Evolutionary conservation across 495 filamentous ascomycete genomes (phyloP), one percentile per base, ranked within the genome.

Genomic region (Tirmania nivea): DNA sequence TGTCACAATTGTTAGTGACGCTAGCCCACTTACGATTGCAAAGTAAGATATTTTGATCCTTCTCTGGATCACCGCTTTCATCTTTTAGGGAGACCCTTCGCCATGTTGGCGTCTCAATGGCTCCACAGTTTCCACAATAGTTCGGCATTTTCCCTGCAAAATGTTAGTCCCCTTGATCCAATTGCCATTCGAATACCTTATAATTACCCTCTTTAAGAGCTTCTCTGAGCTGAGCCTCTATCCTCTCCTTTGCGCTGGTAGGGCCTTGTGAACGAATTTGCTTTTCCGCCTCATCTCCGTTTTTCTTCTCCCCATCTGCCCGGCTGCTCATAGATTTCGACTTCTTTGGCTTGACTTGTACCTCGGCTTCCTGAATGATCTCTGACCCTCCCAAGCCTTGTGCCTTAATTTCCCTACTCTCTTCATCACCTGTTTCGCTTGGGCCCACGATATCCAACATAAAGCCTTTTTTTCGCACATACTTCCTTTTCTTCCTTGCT

Each of bases 41-140:
- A 21, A 95, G 74, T 17, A 83, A 69, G 34, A 86, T 71, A 54
- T 81, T 76, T 10, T 69, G 73, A 68, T 78, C 93, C 12, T 73
- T 73, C 34, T 75, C 72, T 59, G 77, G 67, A 8, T 76, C 72
- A 9, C 76, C 68, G 8, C 69, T 69, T 63, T 84, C 77, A 39
- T 83, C 78, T 62, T 86, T 74, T 49, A 71, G 74, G 9, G 81
- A 76, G 14, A 86, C 83, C 56, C 88, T 90, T 35, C 90, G 76
- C 90, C 90, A 97, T 0, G 87, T 93, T 0, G 89, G 83, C 0
- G 90, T 97, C 61, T 94, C 83, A 55, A 97, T 90, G 14, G 84
- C 81, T 7, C 90, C 90, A 60, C 90, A 97, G 62, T 96, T 90
- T 52, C 77, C 76, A 64, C 90, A 97, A 59, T 78, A 95, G 4